Percentiles rank a stretch among this genome's conserved stretches.
These are phyloP conservation scores for Coelastrella sp. DNA, from an alignment of 139 green algal species.

Conservation along the genomic window DNA sequence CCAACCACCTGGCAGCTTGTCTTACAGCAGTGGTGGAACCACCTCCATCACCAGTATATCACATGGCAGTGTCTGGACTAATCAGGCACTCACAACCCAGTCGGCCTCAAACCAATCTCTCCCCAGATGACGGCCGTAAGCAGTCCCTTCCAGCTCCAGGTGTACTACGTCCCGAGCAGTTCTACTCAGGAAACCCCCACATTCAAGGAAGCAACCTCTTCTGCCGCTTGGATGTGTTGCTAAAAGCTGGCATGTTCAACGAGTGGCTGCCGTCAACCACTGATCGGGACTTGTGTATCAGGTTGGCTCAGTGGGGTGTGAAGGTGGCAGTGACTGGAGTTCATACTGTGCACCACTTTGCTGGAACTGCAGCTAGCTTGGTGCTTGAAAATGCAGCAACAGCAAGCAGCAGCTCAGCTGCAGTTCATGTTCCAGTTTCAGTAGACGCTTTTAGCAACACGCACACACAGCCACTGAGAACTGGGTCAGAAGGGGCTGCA, in stretches of 20 bases:
- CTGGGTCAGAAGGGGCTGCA: no score
- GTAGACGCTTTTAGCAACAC: no score
- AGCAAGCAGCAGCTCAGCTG: not conserved
- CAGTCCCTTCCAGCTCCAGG: slow-evolving; percentile 2
- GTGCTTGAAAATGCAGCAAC: no score
- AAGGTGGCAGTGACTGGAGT: not conserved
- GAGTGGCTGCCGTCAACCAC: slow-evolving; percentile 45
- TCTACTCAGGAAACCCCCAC: slow-evolving; percentile 28
- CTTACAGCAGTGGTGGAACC: not conserved
- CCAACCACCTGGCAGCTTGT: slow-evolving; percentile 32
- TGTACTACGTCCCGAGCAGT: not conserved
- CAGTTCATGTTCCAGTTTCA: no score
- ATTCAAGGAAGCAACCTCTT: slow-evolving; percentile 51
- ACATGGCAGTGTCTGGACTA: slow-evolving; percentile 23
- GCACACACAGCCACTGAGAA: no score
- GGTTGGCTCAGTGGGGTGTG: not conserved
- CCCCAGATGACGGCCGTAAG: not conserved
- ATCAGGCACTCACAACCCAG: slow-evolving; percentile 11
- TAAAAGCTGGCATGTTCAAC: slow-evolving; percentile 42
- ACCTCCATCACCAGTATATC: not conserved
- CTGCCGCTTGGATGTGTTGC: not conserved
- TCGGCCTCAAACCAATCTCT: not conserved
- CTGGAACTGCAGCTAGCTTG: not conserved
- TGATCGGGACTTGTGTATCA: slow-evolving; percentile 43
- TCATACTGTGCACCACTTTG: slow-evolving; percentile 47